Conservation (phyloP, 108 stramenopile genomes). For the Nitzschia sp. region DNA sequence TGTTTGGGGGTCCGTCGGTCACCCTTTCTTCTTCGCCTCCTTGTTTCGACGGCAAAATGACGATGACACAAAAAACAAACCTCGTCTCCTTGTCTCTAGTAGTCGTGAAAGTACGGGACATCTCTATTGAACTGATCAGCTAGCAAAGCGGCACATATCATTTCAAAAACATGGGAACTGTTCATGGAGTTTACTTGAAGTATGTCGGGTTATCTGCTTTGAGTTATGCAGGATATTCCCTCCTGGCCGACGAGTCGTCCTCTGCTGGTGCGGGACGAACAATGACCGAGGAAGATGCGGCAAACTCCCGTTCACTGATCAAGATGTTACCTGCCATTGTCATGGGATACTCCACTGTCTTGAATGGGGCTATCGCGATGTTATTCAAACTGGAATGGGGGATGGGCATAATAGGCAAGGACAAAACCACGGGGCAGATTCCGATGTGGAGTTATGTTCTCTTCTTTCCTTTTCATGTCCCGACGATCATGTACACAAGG, state of each 20-base stretch:
- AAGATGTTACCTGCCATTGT: constrained; percentile 48
- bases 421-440: constrained; percentile 65
- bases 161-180: constrained; percentile 85
- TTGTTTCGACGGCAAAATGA: no score
- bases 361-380: constrained; percentile 81
- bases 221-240: constrained; percentile 70
- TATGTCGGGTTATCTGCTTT: constrained; percentile 84
- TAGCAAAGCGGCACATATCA: no score
- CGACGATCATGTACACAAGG: constrained; percentile 75
- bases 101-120: no score
- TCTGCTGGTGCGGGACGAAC: constrained; percentile 6
- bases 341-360: constrained; percentile 69
- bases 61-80: no score
- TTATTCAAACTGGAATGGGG: constrained; percentile 77
- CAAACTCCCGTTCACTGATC: constrained; percentile 19
- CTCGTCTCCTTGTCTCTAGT: no score
- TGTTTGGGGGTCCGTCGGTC: no score
- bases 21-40: no score
- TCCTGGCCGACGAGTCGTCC: constrained; percentile 33
- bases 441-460: constrained; percentile 80
- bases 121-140: no score
- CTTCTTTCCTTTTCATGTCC: constrained; percentile 68
- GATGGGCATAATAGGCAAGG: constrained; percentile 79
- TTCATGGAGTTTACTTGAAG: constrained; percentile 88
- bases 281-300: constrained; percentile 20